Evolutionary conservation across 768 basidiomycete genomes (phyloP).

Genomic region (Omphalotus guepiniiformis): DNA sequence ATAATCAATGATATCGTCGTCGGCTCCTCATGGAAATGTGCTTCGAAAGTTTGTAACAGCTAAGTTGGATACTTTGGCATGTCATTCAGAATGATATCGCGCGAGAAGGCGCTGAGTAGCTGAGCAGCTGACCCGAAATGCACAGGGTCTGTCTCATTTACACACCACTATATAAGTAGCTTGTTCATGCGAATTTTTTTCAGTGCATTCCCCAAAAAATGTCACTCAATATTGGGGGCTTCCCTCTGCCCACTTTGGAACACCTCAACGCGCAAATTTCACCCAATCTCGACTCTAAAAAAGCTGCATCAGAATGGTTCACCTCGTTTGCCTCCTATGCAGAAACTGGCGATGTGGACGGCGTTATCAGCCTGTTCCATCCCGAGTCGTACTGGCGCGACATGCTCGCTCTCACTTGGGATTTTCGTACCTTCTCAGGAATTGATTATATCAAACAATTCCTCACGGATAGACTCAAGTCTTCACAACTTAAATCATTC

Average conservation of each 20-base stretch:
- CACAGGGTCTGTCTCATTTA: neutral
- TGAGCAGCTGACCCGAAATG: neutral
- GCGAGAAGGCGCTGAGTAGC: no score
- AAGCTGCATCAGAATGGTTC: constrained; percentile 16
- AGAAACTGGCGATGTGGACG: constrained; percentile 15
- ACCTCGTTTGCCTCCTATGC: constrained; percentile 14
- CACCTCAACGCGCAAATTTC: neutral
- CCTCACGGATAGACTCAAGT: constrained; percentile 32
- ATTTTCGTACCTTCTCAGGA: constrained; percentile 45
- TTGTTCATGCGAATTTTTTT: no score
- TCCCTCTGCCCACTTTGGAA: constrained; percentile 6
- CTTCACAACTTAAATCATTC: constrained; percentile 16
- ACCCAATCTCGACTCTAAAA: neutral
- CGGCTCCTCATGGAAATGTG: no score
- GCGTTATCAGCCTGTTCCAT: constrained; percentile 23
- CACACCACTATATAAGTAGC: no score
- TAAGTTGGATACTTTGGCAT: no score
- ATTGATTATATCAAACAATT: constrained; percentile 30
- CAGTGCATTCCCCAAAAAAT: neutral
- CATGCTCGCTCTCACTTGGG: constrained; percentile 47
- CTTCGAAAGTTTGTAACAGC: no score
- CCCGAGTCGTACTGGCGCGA: constrained; percentile 46
- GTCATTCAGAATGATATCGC: no score
- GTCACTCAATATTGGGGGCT: constrained; percentile 4
- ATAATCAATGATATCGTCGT: no score